Percentiles rank a stretch among this genome's conserved stretches.
Conservation (phyloP, 129 eudicot species). For the Tagetes erecta region DNA sequence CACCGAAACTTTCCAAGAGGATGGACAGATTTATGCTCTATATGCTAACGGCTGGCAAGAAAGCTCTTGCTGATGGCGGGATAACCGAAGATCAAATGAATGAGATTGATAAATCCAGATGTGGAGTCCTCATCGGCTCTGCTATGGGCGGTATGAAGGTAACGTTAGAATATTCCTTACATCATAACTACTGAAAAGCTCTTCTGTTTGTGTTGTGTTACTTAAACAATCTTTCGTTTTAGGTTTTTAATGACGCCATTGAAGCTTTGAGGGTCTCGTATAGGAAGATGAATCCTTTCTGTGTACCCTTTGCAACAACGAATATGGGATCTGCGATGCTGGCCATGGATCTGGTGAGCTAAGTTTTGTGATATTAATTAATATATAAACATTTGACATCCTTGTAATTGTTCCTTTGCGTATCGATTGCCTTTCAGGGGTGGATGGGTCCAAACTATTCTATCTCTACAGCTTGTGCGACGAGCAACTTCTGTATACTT, state of each 20-base stretch:
- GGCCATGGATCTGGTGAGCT: conserved; percentile 88
- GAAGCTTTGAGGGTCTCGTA: conserved; percentile 92
- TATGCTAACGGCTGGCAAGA: conserved; percentile 97
- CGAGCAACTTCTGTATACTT: conserved; percentile 90
- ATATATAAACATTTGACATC: background rate
- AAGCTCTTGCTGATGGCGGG: conserved; percentile 86
- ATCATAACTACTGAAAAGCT: background rate
- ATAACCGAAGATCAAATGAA: conserved; percentile 63
- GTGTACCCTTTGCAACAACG: conserved; percentile 94
- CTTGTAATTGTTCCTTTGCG: background rate
- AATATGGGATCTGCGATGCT: conserved; percentile 99
- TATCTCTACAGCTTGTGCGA: conserved; percentile 95
- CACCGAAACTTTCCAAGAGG: conserved; percentile 84
- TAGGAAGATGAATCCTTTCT: conserved; percentile 94
- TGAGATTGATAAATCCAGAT: conserved; percentile 64
- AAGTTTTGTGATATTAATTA: background rate
- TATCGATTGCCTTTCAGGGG: conserved; percentile 47
- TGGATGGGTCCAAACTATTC: conserved; percentile 99
- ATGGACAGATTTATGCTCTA: conserved; percentile 96
- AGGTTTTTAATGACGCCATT: conserved; percentile 93
- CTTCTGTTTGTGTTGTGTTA: background rate
- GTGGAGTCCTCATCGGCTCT: conserved; percentile 94
- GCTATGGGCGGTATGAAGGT: conserved; percentile 99
- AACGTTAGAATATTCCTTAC: background rate
- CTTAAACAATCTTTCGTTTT: conserved; percentile 17